Percentiles rank a stretch among this genome's conserved stretches.
These are phyloP conservation scores for Fusarium hainanense DNA, from an alignment of 2,329 filamentous ascomycete species.

Conservation along the genomic window DNA sequence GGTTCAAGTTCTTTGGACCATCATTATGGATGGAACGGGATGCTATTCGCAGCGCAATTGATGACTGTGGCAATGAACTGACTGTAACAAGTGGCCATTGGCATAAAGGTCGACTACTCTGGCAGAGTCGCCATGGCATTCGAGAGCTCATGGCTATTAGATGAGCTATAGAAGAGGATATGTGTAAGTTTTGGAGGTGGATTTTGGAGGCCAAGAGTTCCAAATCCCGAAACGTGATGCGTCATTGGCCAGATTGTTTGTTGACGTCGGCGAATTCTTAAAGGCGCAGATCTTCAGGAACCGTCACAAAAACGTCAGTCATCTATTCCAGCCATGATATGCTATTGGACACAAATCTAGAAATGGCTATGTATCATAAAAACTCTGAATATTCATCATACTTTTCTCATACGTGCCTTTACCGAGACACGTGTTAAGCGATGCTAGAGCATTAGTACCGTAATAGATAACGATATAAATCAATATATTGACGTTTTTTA, in stretches of 20 bases:
- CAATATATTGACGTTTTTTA: background rate
- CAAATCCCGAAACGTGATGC: conserved; percentile 34
- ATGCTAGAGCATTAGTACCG: background rate
- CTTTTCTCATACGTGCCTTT: background rate
- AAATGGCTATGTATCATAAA: background rate
- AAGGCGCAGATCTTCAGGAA: conserved; percentile 22
- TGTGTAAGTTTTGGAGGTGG: conserved; percentile 12
- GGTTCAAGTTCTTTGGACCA: conserved; percentile 47
- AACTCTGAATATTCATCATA: background rate
- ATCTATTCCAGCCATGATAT: background rate
- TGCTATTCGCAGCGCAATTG: conserved; percentile 17
- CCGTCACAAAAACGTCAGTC: background rate
- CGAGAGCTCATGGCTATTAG: conserved; percentile 48
- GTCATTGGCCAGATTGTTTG: conserved; percentile 39
- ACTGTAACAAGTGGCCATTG: conserved; percentile 30
- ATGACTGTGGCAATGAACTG: conserved; percentile 3
- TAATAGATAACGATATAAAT: background rate
- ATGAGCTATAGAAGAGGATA: conserved; percentile 26
- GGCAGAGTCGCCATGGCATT: conserved; percentile 49
- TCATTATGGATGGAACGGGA: conserved; percentile 44
- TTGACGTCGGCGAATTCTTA: conserved; percentile 22
- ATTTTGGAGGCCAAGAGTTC: conserved; percentile 30
- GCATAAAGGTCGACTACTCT: conserved; percentile 30
- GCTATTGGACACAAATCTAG: background rate
- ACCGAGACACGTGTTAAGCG: background rate